Evolutionary conservation across 176 grass and related monocot genomes (phyloP).

Genomic region (Oropetium thomaeum): DNA sequence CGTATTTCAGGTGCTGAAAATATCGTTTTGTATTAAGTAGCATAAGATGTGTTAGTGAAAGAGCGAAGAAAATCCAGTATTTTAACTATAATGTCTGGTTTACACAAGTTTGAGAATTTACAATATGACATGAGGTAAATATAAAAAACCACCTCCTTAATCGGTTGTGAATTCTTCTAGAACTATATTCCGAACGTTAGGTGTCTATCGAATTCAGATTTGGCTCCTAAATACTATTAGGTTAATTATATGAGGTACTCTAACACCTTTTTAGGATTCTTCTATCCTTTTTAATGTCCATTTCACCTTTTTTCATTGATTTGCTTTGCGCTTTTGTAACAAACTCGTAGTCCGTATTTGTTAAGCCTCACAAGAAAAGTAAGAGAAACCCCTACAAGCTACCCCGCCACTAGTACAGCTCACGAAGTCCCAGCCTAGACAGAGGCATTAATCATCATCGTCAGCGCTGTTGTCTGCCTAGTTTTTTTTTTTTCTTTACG

Average conservation of each 20-base stretch:
- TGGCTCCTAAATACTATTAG: background rate
- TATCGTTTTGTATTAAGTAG: background rate
- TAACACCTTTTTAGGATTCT: background rate
- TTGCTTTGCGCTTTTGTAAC: background rate
- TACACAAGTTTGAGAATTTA: background rate
- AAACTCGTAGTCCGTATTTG: background rate
- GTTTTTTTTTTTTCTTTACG: background rate
- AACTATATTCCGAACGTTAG: background rate
- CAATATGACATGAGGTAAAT: background rate
- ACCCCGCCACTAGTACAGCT: background rate
- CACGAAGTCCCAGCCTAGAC: too few species aligned
- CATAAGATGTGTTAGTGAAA: background rate
- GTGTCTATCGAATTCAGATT: background rate
- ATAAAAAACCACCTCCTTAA: background rate
- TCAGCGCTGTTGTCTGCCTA: background rate
- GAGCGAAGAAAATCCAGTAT: background rate
- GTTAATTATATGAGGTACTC: background rate
- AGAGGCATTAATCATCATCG: too few species aligned
- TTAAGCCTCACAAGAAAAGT: conserved; percentile 24
- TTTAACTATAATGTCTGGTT: background rate
- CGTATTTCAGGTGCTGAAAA: too few species aligned
- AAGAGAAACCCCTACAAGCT: background rate
- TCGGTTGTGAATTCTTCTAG: background rate
- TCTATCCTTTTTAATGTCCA: background rate
- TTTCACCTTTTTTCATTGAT: background rate